phyloP scores from a whole-genome alignment of 148 eudicot genomes.

The Pharnaceum exiguum region DNA sequence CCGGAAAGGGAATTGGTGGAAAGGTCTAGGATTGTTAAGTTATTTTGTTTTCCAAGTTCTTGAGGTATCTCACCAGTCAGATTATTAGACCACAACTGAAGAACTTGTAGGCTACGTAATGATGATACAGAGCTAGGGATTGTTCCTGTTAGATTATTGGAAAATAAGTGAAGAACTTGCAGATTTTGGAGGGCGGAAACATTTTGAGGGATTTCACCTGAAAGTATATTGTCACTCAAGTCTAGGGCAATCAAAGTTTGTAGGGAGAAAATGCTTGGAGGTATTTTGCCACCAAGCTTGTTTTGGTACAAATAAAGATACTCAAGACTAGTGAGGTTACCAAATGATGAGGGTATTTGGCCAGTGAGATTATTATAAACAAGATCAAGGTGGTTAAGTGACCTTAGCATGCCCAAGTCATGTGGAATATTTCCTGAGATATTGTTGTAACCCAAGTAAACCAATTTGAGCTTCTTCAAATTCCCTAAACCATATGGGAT shows the following conservation, averaged over 20 bases:
- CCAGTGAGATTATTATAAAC: conserved; percentile 72
- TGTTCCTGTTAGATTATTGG: conserved; percentile 67
- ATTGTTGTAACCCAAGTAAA: conserved; percentile 85
- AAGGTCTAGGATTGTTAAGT: conserved; percentile 79
- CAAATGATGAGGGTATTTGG: conserved; percentile 58
- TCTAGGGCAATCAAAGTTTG: conserved; percentile 53
- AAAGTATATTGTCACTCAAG: conserved; percentile 64
- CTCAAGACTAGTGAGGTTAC: conserved; percentile 61
- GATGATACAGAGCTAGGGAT: conserved; percentile 54
- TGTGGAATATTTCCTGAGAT: conserved; percentile 58
- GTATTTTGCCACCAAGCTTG: conserved; percentile 59
- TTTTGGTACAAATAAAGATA: conserved; percentile 71
- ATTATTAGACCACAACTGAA: conserved; percentile 77
- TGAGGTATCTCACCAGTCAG: conserved; percentile 65
- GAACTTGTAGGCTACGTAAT: conserved; percentile 69
- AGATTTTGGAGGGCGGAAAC: conserved; percentile 35
- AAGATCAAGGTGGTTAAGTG: conserved; percentile 70
- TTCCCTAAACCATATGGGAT: conserved; percentile 50
- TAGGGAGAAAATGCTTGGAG: conserved; percentile 45
- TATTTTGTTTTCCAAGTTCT: conserved; percentile 60
- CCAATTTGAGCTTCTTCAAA: conserved; percentile 51
- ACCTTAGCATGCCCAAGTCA: conserved; percentile 51
- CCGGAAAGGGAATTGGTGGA: conserved; percentile 78
- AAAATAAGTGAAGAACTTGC: conserved; percentile 71
- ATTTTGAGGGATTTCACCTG: conserved; percentile 57